Base-by-base conservation (phyloP, 2,329 filamentous ascomycete species). In the Chaetomiaceae sp. region DNA sequence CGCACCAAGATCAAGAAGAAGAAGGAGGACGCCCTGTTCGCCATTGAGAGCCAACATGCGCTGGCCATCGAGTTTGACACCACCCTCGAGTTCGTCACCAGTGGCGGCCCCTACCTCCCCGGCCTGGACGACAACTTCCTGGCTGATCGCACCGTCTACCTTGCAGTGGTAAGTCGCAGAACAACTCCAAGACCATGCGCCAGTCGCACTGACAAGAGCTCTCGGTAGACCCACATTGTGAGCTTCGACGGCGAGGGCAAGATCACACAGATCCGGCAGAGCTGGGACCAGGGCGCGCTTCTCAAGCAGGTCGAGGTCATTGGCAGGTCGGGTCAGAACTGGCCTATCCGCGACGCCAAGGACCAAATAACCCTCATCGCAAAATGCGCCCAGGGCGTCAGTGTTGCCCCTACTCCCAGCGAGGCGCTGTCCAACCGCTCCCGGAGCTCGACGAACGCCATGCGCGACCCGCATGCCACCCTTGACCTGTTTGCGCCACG, bases 261-360 rank as follows among this genome's bases (percentile, higher is more conserved):
- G 74, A 96, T 99, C 67, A 71, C 80, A 55, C 89, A 94, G 69
- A 88, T 97, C 60, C 88, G 92, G 63, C 83, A 92, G 62, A 89
- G 87, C 69, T 99, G 94, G 94, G 94, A 99, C 69, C 94, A 99
- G 71, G 91, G 85, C 57, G 87, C 90, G 50, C 81, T 99, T 37
- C 81, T 99, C 61, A 97, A 94, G 75, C 87, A 95, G 70, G 81
- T 96, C 59, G 91, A 96, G 58, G 85, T 96, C 53, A 97, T 99
- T 70, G 92, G 94, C 65, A 87, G 85, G 67, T 86, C 87, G 50
- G 89, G 89, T 53, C 88, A 87, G 69, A 95, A 94, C 72, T 99
- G 94, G 94, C 94, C 94, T 51, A 95, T 99, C 67, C 83, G 84
- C 62, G 91, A 96, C 68, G 88, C 86, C 67, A 83, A 83, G 64